Base-by-base conservation (phyloP, 2,329 filamentous ascomycete genomes). In the Epichloe baconii region DNA sequence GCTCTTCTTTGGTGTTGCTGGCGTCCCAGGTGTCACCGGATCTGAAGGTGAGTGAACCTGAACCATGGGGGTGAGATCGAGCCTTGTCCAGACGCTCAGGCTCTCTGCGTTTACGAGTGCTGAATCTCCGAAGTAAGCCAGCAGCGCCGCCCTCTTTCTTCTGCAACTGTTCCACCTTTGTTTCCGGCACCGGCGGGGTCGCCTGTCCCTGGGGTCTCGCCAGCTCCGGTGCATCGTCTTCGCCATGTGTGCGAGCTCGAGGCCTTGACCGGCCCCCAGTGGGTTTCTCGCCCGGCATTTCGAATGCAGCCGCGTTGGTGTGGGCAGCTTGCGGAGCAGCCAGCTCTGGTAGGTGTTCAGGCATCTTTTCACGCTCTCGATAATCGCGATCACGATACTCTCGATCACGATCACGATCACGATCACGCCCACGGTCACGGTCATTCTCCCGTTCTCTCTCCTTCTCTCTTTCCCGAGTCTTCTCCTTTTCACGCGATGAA, bases 121-220 rank as follows among this genome's bases (percentile, higher is more conserved):
- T 97, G 65, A 98, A 90, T 38, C 93, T 80, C 57, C 93, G 80
- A 47, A 98, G 72, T 48, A 98, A 74, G 31, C 90, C 88, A 26
- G 82, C 86, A 37, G 90, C 88, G 4, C 87, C 81, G 61, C 88
- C 93, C 66, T 96, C 91, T 66, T 93, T 95, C 71, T 87, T 90
- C 47, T 73, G 72, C 5, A 79, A 74, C 10, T 76, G 77, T 63
- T 82, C 83, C 19, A 72, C 65, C 35, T 80, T 78, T 21, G 80
- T 75, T 26, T 83, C 76, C 61, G 58, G 78, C 60, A 58, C 75
- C 15, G 64, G 59, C 61, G 58, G 78, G 8, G 62, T 58, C 5
- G 55, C 52, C 23, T 59, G 58, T 1, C 55, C 48, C 31, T 59
- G 62, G 47, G 41, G 31, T 41, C 64, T 68, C 26, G 57, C 57